A percentile compares a stretch with the other conserved stretches of the same genome.
Conservation (phyloP, 306 rosid species). For the Hippophae tibetana region DNA sequence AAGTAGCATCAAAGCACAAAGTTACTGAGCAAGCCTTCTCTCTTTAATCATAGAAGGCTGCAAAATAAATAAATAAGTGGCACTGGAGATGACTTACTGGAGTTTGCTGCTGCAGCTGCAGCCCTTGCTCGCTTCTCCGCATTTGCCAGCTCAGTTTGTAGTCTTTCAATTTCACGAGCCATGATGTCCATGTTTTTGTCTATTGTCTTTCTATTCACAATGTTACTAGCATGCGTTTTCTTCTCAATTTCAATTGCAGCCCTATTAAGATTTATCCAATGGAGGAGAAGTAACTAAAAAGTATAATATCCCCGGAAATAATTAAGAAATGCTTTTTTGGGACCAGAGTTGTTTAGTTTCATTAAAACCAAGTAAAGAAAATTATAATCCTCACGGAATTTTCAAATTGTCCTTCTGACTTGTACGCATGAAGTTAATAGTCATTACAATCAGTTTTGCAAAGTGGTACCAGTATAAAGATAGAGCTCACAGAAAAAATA, state of each 20-base stretch:
- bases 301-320: background rate
- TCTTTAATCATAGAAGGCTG: no score
- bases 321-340: background rate
- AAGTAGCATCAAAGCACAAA: slow-evolving; percentile 3
- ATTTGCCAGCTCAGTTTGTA: slow-evolving; percentile 67
- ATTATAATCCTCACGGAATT: no score
- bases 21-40: background rate
- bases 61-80: no score
- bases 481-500: no score
- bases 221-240: slow-evolving; percentile 51
- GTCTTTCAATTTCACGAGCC: slow-evolving; percentile 63
- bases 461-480: no score
- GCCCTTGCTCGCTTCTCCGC: slow-evolving; percentile 76
- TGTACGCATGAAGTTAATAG: no score
- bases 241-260: slow-evolving; percentile 74
- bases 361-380: no score
- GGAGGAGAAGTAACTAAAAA: background rate
- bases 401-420: no score
- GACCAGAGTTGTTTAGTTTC: background rate
- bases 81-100: slow-evolving; percentile 31
- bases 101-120: slow-evolving; percentile 41
- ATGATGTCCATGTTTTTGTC: slow-evolving; percentile 51
- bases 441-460: no score
- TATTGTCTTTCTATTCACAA: slow-evolving; percentile 48
- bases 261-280: slow-evolving; percentile 26